phyloP scores from a whole-genome alignment of 257 asterid genomes.

The Nemophila menziesii region DNA sequence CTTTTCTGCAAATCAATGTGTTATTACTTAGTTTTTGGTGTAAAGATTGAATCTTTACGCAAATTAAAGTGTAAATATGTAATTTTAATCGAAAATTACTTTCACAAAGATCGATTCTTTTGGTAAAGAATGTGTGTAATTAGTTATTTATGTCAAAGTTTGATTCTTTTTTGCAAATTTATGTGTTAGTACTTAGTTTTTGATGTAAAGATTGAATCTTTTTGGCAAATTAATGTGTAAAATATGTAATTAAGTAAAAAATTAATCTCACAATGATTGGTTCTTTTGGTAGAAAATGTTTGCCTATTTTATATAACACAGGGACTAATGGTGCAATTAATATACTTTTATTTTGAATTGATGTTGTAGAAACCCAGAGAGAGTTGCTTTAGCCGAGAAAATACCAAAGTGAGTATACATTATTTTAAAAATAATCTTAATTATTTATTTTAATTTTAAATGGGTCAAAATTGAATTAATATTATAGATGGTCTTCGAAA shows the following conservation, averaged over 20 bases:
- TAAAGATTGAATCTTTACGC: neutral
- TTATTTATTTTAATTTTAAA: constrained; percentile 16
- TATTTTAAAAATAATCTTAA: constrained; percentile 8
- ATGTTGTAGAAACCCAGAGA: constrained; percentile 43
- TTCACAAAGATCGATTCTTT: neutral
- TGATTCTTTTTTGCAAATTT: neutral
- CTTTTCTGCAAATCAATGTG: neutral
- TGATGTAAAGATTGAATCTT: neutral
- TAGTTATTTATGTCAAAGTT: neutral
- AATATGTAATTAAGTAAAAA: too few species aligned
- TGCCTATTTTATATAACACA: too few species aligned
- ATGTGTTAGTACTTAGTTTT: neutral
- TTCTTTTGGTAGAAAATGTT: constrained; percentile 2
- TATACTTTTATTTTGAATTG: constrained; percentile 4
- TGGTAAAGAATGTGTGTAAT: neutral
- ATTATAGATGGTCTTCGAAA: constrained; percentile 63
- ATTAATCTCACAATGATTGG: neutral
- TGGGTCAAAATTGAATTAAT: constrained; percentile 24
- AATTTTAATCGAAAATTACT: too few species aligned
- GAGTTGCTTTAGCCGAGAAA: constrained; percentile 26
- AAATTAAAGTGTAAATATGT: too few species aligned
- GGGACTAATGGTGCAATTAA: too few species aligned
- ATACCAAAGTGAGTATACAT: constrained; percentile 42
- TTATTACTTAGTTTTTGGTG: neutral
- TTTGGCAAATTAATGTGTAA: neutral